Conservation (phyloP, 225 moss, liverwort and hornwort species). For the Anthoceros angustus region DNA sequence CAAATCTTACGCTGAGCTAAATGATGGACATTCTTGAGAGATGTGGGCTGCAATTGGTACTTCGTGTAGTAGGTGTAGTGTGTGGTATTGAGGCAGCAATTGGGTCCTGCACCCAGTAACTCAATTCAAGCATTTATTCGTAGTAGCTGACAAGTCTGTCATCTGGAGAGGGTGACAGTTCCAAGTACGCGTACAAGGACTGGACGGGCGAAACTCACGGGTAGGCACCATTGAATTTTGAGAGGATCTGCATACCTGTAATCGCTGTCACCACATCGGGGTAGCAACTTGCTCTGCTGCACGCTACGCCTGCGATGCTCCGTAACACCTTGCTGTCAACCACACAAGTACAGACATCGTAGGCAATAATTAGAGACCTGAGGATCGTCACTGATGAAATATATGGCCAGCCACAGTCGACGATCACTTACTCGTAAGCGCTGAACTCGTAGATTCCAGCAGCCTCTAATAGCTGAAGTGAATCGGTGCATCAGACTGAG, state of each 20-base stretch:
- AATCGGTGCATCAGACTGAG: background rate
- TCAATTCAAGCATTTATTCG: background rate
- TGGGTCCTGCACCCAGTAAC: background rate
- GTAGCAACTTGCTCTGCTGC: background rate
- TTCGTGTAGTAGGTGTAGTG: background rate
- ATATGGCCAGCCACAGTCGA: background rate
- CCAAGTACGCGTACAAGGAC: no score
- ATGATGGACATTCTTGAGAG: conserved; percentile 1
- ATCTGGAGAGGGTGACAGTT: background rate
- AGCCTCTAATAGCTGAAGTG: background rate
- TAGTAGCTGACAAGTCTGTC: background rate
- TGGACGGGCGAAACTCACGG: no score
- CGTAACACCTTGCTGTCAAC: background rate
- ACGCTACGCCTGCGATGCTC: background rate
- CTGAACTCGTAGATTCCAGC: conserved; percentile 2
- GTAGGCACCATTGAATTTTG: background rate
- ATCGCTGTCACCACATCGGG: conserved; percentile 2
- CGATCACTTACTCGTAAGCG: background rate
- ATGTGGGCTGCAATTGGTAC: conserved; percentile 2
- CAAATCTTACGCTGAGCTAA: background rate
- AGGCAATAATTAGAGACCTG: no score
- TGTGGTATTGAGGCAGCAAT: background rate
- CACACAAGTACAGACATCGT: no score
- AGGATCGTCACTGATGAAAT: background rate
- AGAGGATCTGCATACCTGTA: background rate